Base-by-base conservation (phyloP, 192 early-diverging fungal genomes). In the Backusella parvicylindrica region DNA sequence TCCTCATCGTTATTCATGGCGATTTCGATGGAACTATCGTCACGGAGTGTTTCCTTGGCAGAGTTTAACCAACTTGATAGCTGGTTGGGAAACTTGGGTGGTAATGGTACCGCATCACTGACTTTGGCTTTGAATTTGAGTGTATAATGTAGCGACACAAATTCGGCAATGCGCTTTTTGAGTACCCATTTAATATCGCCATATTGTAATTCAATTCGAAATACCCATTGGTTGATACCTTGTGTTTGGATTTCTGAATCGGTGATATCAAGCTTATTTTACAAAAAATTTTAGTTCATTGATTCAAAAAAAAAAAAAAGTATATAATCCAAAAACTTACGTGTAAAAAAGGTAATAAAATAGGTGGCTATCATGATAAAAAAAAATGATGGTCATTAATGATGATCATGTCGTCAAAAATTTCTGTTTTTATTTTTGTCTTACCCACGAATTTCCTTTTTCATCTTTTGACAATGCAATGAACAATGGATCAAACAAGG, bases 121-220 rank as follows among this genome's bases (percentile, higher is more conserved):
- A 83, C 26, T 30, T 64, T 68, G 2, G 71, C 47, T 28, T 83
- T 83, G 60, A 83, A 40, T 69, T 84, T 88, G 38, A 94, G 79
- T 28, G 81, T 83, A 28, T 90, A 83, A 76, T 93, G 89, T 41
- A 94, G 76, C 18, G 81, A 75, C n/a, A 89, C 79, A 77, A 94
- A 92, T 71, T 94, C 91, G 50, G 86, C 79, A 31, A 91, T 83
- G 0, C 87, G 84, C 18, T 89, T 84, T 31, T 84, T 78, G 31
- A 93, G 86, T 16, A 92, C 90, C 93, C 93, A 94, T 78, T 92
- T 92, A 56, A 90, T 80, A 64, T 93, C 92, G 13, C 93, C 93
- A 72, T 94, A 94, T 75, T 89, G 75, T 30, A 81, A 63, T 65
- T 81, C 79, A 3, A 81, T 74, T 3, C 79, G 79, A 40, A 81